phyloP scores from a whole-genome alignment of 2,329 filamentous ascomycete genomes.

The Xylaria sp. region DNA sequence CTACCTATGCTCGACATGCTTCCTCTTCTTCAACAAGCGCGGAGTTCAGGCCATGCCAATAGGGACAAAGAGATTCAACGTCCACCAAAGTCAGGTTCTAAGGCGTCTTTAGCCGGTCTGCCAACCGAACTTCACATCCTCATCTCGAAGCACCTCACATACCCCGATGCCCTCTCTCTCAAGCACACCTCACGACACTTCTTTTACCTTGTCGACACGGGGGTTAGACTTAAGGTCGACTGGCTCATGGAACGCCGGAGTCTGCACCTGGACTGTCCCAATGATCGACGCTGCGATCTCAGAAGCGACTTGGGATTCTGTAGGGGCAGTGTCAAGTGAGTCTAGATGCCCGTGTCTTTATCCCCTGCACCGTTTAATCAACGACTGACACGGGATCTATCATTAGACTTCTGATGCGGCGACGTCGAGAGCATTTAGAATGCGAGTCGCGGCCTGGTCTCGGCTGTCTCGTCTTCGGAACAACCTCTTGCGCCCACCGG shows the following conservation, averaged over 20 bases:
- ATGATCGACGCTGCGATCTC: conserved; percentile 66
- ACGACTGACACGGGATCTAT: background rate
- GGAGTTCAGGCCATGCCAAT: background rate
- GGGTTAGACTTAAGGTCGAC: conserved; percentile 71
- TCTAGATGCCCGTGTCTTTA: background rate
- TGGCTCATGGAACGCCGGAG: conserved; percentile 74
- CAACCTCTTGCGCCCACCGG: conserved; percentile 59
- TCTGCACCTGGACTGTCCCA: conserved; percentile 73
- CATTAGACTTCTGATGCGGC: conserved; percentile 62
- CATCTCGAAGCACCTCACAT: conserved; percentile 69
- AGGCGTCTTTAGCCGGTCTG: conserved; percentile 59
- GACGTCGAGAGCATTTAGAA: conserved; percentile 68
- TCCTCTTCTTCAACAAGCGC: conserved; percentile 2
- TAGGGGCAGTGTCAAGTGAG: conserved; percentile 66
- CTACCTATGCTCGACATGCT: conserved; percentile 13
- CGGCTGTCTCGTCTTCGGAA: conserved; percentile 66
- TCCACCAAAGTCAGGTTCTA: background rate
- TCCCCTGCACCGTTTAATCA: background rate
- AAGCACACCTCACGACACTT: conserved; percentile 75
- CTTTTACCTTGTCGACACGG: conserved; percentile 72
- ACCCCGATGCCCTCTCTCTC: conserved; percentile 76
- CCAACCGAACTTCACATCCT: conserved; percentile 75
- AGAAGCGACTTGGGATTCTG: conserved; percentile 70
- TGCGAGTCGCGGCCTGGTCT: conserved; percentile 68
- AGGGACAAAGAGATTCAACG: conserved; percentile 12